Evolutionary conservation across 345 rosid species (phyloP), one percentile per base, ranked within the genome.

Genomic region (Linum lewisii): DNA sequence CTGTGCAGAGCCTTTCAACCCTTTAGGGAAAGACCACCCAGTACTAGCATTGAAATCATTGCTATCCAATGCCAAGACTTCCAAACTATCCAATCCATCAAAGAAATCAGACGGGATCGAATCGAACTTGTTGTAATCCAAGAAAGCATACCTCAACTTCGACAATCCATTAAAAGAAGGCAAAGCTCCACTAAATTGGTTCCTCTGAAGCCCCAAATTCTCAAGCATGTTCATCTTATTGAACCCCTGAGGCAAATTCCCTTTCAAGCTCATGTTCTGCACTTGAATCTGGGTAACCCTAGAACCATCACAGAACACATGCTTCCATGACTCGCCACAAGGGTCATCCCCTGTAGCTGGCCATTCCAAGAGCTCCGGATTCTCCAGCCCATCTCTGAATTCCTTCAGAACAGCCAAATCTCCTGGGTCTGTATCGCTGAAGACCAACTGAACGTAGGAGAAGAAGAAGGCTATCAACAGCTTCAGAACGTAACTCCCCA

Each of bases 271-370:
- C 63, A 82, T 26, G 23, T 59, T 58, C 60, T 82, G 83, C 54
- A 82, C 85, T 69, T 84, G 82, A 75, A 87, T 84, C 68, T 84
- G 84, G 14, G 81, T 51, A 24, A 87, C 82, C 65, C 88, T 68
- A 18, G 77, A 57, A 60, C 66, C 76, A 22, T 51, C 34, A 61
- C 95, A 87, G 60, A 21, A 62, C 21, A 87, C 83, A 62, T 80
- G 76, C 22, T 77, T 73, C 95, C 90, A 87, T 0, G 69, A 70
- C 54, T 74, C 61, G 6, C 90, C 90, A 68, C 95, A 87, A 0
- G 90, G 95, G 72, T 87, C 95, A 19, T 64, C 77, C 15, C 77
- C 84, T 63, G 58, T 62, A n/a, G 56, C 65, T 18, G 95, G 90
- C 95, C 95, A 87, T 57, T 74, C 61, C 44, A 87, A 72, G 56